Base-by-base conservation (phyloP, 73 alveolate species). In the Paramecium sexaurelia region DNA sequence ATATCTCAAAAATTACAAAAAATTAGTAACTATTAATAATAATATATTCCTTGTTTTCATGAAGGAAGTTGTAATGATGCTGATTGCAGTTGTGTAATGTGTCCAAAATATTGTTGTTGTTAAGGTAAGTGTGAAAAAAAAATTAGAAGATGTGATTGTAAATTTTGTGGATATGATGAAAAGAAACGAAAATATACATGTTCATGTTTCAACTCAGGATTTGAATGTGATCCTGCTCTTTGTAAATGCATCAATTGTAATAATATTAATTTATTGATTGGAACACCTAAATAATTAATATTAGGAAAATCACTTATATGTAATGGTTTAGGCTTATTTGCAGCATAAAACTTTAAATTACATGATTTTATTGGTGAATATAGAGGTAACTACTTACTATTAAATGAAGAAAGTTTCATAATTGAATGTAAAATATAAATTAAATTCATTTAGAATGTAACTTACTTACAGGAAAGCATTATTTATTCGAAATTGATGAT, bases 211-310 rank as follows among this genome's bases (percentile, higher is more conserved):
- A 66, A 66, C 7, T 29, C 7, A 66, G 37, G 43, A 66, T 29
- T 66, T 26, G 83, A 66, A 66, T 66, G 83, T 66, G 83, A 66
- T 66, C 83, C 83, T 10, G 6, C 47, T 66, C 20, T 66, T 8
- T 66, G 83, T 22, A 66, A 66, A 66, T 66, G 83, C 24, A 19
- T 6, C 6, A 66, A 66, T 29, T 66, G 83, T 22, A 32, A 26
- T 29, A 66, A 66, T 6, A 19, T 29, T 11, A 66, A 66, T 66
- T 29, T 66, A 29, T 11, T n/a, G 11, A 24, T 29, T 17, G 37
- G 43, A 32, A 66, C 7, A 29, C 13, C 47, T 29, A 66, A 66
- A 22, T 32, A 26, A 10, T 26, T 66, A 66, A 32, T 66, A 17
- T 66, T 66, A 66, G 37, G 47, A 66, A 66, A 32, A 24, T 66